Base-by-base conservation (phyloP, 2,329 filamentous ascomycete genomes). In the Leptodontidium sp. region DNA sequence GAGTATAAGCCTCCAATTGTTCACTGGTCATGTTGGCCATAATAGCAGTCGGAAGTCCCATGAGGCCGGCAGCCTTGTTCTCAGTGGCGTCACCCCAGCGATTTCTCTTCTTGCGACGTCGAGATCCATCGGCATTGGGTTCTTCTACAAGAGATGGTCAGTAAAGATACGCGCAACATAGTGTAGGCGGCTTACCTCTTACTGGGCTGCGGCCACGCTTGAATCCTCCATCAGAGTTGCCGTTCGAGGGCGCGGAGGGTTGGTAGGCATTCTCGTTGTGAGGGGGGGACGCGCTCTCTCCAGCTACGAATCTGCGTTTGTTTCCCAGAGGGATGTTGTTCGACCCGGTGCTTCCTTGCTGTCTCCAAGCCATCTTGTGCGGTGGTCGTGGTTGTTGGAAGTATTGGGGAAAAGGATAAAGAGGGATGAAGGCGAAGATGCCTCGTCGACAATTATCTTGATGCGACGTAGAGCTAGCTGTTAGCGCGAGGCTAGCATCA, bases 21-120 rank as follows among this genome's bases (percentile, higher is more conserved):
- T 99, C 96, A 79, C 91, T 95, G 66, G 96, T 99, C 94, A 99
- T 99, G 82, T 95, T 94, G 72, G 94, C 94, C 82, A 95, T 90
- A 80, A 99, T 98, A 78, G 95, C 93, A 17, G 96, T 99, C 35
- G 96, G 94, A 75, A 99, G 87, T 68, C 96, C 96, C 94, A 99
- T 98, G 71, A 99, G 87, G 73, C 96, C 96, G 68, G 96, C 96
- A 69, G 96, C 96, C 86, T 99, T 99, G 84, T 99, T 99, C 83
- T 99, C 96, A 66, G 93, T 91, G 70, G 93, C 93, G 82, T 98
- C 95, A 74, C 96, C 96, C 96, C 96, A 99, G 79, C 96, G 91
- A 81, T 99, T 99, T 81, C 95, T 92, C 91, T 98, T 98, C 90
- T 97, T 98, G 81, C 96, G 93, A 77, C 92, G 92, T 80, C 92